Conservation (phyloP, 2,329 filamentous ascomycete species). For the Thermothelomyces thermophilus region DNA sequence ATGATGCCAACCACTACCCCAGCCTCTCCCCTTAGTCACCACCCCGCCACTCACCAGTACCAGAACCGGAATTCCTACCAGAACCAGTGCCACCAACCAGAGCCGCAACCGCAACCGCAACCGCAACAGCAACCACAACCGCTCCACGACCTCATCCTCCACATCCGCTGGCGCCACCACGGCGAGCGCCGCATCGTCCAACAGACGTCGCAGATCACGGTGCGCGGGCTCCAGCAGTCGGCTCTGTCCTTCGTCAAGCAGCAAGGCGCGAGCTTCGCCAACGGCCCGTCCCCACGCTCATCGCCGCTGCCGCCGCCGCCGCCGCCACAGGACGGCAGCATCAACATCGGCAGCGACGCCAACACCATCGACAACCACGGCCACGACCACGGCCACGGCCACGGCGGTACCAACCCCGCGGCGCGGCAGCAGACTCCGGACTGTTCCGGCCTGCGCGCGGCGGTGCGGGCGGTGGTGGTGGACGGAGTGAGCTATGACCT, state of each 20-base stretch:
- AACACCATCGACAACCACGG: background rate
- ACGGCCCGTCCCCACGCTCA: too few relatives aligned
- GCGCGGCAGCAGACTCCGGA: too few relatives aligned
- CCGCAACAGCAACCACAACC: background rate
- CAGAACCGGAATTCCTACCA: too few relatives aligned
- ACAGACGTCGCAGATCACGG: constrained; percentile 3
- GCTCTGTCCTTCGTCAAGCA: constrained; percentile 18
- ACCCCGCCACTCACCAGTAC: background rate
- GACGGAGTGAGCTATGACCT: constrained; percentile 28
- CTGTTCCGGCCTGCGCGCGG: constrained; percentile 19
- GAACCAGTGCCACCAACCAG: background rate
- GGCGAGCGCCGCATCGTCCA: constrained; percentile 17
- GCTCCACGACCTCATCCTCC: constrained; percentile 18
- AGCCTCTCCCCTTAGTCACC: background rate
- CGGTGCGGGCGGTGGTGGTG: constrained; percentile 22
- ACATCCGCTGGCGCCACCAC: constrained; percentile 21
- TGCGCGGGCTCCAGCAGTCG: constrained; percentile 13
- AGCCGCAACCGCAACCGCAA: background rate
- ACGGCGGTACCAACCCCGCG: too few relatives aligned
- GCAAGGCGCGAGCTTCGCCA: constrained; percentile 9
- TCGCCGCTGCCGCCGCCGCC: background rate
- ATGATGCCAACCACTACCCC: background rate
- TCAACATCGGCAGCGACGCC: too few relatives aligned
- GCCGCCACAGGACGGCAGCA: too few relatives aligned
- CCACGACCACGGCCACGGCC: background rate